These are phyloP conservation scores for Saprolegnia diclina DNA, from an alignment of 352 stramenopile species.

Conservation along the genomic window DNA sequence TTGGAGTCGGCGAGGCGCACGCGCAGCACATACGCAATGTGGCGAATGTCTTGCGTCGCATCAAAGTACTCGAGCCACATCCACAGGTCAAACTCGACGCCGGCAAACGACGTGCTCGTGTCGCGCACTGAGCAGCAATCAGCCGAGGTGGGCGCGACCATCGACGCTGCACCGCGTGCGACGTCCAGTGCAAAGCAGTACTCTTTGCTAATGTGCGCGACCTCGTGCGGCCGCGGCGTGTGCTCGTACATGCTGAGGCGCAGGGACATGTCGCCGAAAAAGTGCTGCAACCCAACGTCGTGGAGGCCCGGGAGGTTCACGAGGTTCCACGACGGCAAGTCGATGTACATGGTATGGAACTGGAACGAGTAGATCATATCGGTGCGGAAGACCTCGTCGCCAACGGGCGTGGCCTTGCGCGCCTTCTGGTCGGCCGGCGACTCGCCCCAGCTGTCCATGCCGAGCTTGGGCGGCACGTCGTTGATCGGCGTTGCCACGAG, in stretches of 20 bases:
- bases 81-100: slow-evolving; percentile 46
- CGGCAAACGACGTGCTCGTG: background rate
- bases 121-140: background rate
- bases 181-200: slow-evolving; percentile 24
- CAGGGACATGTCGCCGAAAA: slow-evolving; percentile 35
- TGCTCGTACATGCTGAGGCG: slow-evolving; percentile 44
- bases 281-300: slow-evolving; percentile 40
- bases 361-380: slow-evolving; percentile 56
- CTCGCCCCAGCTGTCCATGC: slow-evolving; percentile 39
- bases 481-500: slow-evolving; percentile 34
- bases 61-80: slow-evolving; percentile 73
- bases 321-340: slow-evolving; percentile 46
- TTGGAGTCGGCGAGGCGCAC: slow-evolving; percentile 34
- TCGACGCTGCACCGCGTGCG: background rate
- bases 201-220: slow-evolving; percentile 15
- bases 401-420: slow-evolving; percentile 28
- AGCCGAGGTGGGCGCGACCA: background rate
- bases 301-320: slow-evolving; percentile 39
- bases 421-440: slow-evolving; percentile 28
- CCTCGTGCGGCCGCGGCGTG: slow-evolving; percentile 28
- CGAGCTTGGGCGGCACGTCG: slow-evolving; percentile 31
- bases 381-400: slow-evolving; percentile 32
- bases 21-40: slow-evolving; percentile 60
- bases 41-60: slow-evolving; percentile 43
- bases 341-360: slow-evolving; percentile 43